phyloP scores from a whole-genome alignment of 2,329 filamentous ascomycete genomes.

The Pseudofabraea citricarpa region DNA sequence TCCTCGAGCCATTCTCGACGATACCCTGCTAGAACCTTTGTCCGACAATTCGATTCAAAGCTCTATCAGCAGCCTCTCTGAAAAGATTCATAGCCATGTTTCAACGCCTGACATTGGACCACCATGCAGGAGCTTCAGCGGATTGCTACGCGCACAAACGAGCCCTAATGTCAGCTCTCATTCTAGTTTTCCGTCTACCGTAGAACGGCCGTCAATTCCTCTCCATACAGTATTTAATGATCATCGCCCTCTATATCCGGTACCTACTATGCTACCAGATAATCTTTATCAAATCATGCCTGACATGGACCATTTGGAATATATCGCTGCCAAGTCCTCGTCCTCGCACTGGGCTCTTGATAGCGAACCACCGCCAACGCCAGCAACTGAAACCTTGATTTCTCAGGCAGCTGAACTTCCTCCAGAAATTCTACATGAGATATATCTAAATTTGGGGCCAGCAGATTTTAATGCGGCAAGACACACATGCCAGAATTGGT shows the following conservation, averaged over 20 bases:
- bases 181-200: neutral
- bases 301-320: conserved; percentile 9
- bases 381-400: neutral
- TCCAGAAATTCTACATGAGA: conserved; percentile 33
- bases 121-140: neutral
- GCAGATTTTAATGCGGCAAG: conserved; percentile 54
- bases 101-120: neutral
- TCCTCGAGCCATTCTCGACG: conserved; percentile 22
- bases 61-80: conserved; percentile 15
- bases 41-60: conserved; percentile 6
- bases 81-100: conserved; percentile 9
- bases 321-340: conserved; percentile 10
- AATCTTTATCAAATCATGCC: conserved; percentile 1
- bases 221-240: conserved; percentile 11
- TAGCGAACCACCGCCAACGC: neutral
- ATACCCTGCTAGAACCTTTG: conserved; percentile 25
- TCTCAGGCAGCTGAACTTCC: conserved; percentile 13
- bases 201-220: conserved; percentile 2
- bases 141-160: neutral
- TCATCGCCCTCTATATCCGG: conserved; percentile 8
- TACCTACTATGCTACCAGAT: conserved; percentile 8
- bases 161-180: neutral
- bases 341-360: conserved; percentile 1
- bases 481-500: conserved; percentile 55
- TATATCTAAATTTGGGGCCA: conserved; percentile 30